Conservation (phyloP, 306 rosid genomes). For the Arachis hypogaea region DNA sequence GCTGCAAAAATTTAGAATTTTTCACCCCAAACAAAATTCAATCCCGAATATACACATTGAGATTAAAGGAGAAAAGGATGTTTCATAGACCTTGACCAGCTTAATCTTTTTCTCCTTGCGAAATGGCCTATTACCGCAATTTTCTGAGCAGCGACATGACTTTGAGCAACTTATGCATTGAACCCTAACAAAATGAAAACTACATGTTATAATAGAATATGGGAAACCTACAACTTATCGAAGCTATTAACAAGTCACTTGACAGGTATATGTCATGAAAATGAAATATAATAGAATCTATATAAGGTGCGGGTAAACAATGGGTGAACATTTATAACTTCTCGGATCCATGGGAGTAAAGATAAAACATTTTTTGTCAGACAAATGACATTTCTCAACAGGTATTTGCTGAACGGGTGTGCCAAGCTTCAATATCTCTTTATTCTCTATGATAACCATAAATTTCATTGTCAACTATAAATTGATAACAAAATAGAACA, state of each 20-base stretch:
- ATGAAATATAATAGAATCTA: background rate
- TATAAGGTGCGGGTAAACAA: background rate
- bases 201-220: background rate
- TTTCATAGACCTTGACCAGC: constrained; percentile 65
- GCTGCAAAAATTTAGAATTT: background rate
- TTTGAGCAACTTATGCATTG: constrained; percentile 98
- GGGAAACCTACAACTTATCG: constrained; percentile 12
- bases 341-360: background rate
- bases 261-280: constrained; percentile 16
- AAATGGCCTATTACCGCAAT: constrained; percentile 87
- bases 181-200: constrained; percentile 56
- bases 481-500: background rate
- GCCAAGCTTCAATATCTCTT: constrained; percentile 23
- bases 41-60: background rate
- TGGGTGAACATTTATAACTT: constrained; percentile 7
- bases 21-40: background rate
- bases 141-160: constrained; percentile 79
- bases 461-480: background rate
- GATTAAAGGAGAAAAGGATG: background rate
- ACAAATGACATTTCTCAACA: background rate
- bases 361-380: constrained; percentile 6
- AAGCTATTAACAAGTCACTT: background rate
- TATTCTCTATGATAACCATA: background rate
- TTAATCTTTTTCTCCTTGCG: constrained; percentile 85
- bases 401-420: constrained; percentile 21